Evolutionary conservation across 208 protist genomes (phyloP).

Genomic region (Wallacemonas collosoma): DNA sequence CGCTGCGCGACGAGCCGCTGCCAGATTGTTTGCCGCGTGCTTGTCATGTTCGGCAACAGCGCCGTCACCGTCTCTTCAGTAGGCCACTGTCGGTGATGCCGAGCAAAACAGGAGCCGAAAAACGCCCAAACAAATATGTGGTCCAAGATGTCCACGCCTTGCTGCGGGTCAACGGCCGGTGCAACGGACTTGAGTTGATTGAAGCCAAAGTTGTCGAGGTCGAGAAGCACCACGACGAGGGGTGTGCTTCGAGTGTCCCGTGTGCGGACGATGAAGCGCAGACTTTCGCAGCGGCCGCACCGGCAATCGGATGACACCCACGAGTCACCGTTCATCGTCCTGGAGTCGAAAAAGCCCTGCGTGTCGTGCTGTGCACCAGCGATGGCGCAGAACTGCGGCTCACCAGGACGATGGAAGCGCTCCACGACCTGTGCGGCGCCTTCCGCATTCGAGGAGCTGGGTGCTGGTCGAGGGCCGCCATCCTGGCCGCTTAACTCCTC

Average conservation of each 20-base stretch:
- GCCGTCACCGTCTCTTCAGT: slow-evolving; percentile 54
- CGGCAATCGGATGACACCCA: slow-evolving; percentile 73
- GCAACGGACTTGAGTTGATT: slow-evolving; percentile 83
- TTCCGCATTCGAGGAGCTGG: background rate
- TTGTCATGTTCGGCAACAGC: slow-evolving; percentile 21
- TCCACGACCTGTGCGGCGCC: slow-evolving; percentile 17
- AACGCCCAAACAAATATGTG: slow-evolving; percentile 83
- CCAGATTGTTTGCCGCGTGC: slow-evolving; percentile 34
- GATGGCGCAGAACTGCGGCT: slow-evolving; percentile 62
- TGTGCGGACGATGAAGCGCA: slow-evolving; percentile 40
- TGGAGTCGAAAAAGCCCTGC: slow-evolving; percentile 36
- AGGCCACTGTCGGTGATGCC: slow-evolving; percentile 67
- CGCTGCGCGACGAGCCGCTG: slow-evolving; percentile 33
- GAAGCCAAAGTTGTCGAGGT: slow-evolving; percentile 90
- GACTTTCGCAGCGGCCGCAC: slow-evolving; percentile 73
- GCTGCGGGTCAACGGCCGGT: slow-evolving; percentile 3
- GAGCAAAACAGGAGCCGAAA: slow-evolving; percentile 88
- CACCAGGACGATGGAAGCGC: slow-evolving; percentile 66
- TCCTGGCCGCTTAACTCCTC: slow-evolving; percentile 11
- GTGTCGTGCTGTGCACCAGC: slow-evolving; percentile 56
- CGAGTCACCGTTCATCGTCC: slow-evolving; percentile 74
- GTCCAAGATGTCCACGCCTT: slow-evolving; percentile 33
- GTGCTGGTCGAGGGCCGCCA: background rate
- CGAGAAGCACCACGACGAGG: slow-evolving; percentile 72
- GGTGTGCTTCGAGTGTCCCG: background rate